phyloP scores from a whole-genome alignment of 805 yeast species.

The Saccharomycopsis sp. region DNA sequence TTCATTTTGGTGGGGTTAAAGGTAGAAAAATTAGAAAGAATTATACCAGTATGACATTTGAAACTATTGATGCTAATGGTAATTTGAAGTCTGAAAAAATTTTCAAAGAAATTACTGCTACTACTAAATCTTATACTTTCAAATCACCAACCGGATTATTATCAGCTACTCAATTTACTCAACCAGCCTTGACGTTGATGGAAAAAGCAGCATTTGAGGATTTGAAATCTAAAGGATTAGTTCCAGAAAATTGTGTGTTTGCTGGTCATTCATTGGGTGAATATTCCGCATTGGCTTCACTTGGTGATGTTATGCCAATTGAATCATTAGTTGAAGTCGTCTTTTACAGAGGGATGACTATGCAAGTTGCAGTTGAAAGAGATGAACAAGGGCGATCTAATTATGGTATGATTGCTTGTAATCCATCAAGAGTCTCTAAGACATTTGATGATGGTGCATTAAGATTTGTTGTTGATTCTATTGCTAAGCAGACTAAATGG shows the following conservation, averaged over 20 bases:
- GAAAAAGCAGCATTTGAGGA: slow-evolving; percentile 99
- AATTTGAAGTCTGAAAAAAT: slow-evolving; percentile 84
- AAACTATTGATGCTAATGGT: slow-evolving; percentile 83
- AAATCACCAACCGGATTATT: slow-evolving; percentile 89
- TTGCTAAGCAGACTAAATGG: slow-evolving; percentile 81
- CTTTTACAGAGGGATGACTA: slow-evolving; percentile 99
- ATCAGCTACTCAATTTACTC: slow-evolving; percentile 98
- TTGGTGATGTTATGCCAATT: slow-evolving; percentile 98
- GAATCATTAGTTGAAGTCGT: slow-evolving; percentile 96
- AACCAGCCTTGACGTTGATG: slow-evolving; percentile 98
- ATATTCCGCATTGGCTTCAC: slow-evolving; percentile 93
- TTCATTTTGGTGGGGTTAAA: slow-evolving; percentile 96
- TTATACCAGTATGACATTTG: slow-evolving; percentile 96
- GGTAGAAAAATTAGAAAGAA: slow-evolving; percentile 93
- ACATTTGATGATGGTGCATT: slow-evolving; percentile 91
- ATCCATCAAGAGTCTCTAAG: slow-evolving; percentile 86
- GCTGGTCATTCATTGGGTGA: slow-evolving; percentile 99
- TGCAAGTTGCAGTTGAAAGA: slow-evolving; percentile 99
- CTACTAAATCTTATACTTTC: slow-evolving; percentile 81
- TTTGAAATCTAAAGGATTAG: slow-evolving; percentile 90
- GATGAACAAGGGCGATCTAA: slow-evolving; percentile 92
- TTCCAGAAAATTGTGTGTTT: slow-evolving; percentile 87
- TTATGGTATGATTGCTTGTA: slow-evolving; percentile 98
- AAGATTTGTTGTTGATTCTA: slow-evolving; percentile 88
- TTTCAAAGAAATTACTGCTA: slow-evolving; percentile 82